Evolutionary conservation across 768 basidiomycete genomes (phyloP).

Genomic region (Mycena maculata): DNA sequence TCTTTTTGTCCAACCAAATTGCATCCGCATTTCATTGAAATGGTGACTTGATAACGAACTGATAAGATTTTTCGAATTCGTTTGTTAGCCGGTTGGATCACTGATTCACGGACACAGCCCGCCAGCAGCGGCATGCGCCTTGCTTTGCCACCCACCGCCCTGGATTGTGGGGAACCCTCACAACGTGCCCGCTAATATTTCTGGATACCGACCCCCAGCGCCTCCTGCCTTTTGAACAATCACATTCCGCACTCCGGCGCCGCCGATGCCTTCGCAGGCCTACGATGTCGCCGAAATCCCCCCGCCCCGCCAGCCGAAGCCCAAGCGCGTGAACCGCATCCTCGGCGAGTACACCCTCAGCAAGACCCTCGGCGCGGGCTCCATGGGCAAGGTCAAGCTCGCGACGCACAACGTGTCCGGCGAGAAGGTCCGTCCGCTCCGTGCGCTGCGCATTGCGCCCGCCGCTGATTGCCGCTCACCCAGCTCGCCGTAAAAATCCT

Average conservation of each 20-base stretch:
- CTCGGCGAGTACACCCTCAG: slow-evolving; percentile 96
- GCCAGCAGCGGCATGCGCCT: slow-evolving; percentile 12
- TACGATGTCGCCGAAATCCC: slow-evolving; percentile 31
- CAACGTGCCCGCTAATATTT: background rate
- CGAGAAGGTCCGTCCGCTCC: slow-evolving; percentile 82
- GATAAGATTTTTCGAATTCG: slow-evolving; percentile 24
- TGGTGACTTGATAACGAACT: slow-evolving; percentile 10
- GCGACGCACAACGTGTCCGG: slow-evolving; percentile 89
- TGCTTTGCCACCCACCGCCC: slow-evolving; percentile 15
- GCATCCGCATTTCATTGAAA: too few relatives aligned
- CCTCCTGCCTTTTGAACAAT: too few relatives aligned
- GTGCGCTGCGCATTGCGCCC: slow-evolving; percentile 13
- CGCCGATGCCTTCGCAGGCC: slow-evolving; percentile 20
- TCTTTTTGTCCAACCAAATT: too few relatives aligned
- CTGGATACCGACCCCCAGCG: background rate
- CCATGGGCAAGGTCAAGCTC: slow-evolving; percentile 99
- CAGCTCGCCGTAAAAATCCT: slow-evolving; percentile 97
- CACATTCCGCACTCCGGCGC: background rate
- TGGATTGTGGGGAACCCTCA: slow-evolving; percentile 27
- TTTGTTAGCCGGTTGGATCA: slow-evolving; percentile 19
- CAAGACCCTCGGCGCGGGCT: slow-evolving; percentile 96
- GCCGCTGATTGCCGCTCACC: background rate
- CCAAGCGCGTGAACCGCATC: slow-evolving; percentile 65
- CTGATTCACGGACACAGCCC: slow-evolving; percentile 21
- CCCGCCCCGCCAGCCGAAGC: slow-evolving; percentile 23